Conservation (phyloP, 2,329 filamentous ascomycete species). For the Pestalotiopsis sp. region DNA sequence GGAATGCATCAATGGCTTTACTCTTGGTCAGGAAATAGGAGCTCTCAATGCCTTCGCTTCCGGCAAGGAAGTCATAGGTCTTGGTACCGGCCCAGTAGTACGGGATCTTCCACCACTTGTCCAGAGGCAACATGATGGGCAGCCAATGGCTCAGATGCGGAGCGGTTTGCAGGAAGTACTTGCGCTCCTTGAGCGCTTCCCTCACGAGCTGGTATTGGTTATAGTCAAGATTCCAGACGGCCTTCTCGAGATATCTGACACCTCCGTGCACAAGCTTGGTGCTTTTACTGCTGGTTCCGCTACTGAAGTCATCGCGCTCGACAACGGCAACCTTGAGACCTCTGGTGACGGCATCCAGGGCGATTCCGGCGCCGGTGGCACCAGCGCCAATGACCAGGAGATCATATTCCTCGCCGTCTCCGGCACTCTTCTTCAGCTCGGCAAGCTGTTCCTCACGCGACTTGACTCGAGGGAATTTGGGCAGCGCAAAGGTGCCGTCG, state of each 20-base stretch:
- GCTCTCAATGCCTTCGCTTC: slow-evolving; percentile 83
- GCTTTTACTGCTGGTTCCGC: slow-evolving; percentile 74
- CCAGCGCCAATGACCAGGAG: slow-evolving; percentile 71
- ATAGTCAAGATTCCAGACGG: slow-evolving; percentile 75
- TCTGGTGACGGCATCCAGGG: slow-evolving; percentile 70
- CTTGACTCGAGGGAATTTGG: slow-evolving; percentile 65
- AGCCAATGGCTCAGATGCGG: slow-evolving; percentile 75
- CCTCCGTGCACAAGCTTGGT: slow-evolving; percentile 79
- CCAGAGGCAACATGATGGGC: slow-evolving; percentile 74
- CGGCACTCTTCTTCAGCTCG: slow-evolving; percentile 52
- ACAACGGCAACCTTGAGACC: slow-evolving; percentile 73
- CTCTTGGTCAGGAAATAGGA: slow-evolving; percentile 87
- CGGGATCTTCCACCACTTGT: slow-evolving; percentile 76
- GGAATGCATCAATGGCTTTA: slow-evolving; percentile 84
- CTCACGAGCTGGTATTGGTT: slow-evolving; percentile 71
- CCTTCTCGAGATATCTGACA: slow-evolving; percentile 75
- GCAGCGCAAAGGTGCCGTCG: slow-evolving; percentile 68
- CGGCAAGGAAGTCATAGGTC: slow-evolving; percentile 82
- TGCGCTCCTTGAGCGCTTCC: slow-evolving; percentile 73
- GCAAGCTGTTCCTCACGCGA: slow-evolving; percentile 65
- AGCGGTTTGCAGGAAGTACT: slow-evolving; percentile 74
- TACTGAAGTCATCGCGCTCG: slow-evolving; percentile 73
- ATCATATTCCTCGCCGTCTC: slow-evolving; percentile 60
- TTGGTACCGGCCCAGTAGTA: slow-evolving; percentile 81
- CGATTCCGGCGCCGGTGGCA: slow-evolving; percentile 71